A percentile compares a stretch with the other conserved stretches of the same genome.
Evolutionary conservation across 768 basidiomycete species (phyloP).

Genomic region (Russula abietina): DNA sequence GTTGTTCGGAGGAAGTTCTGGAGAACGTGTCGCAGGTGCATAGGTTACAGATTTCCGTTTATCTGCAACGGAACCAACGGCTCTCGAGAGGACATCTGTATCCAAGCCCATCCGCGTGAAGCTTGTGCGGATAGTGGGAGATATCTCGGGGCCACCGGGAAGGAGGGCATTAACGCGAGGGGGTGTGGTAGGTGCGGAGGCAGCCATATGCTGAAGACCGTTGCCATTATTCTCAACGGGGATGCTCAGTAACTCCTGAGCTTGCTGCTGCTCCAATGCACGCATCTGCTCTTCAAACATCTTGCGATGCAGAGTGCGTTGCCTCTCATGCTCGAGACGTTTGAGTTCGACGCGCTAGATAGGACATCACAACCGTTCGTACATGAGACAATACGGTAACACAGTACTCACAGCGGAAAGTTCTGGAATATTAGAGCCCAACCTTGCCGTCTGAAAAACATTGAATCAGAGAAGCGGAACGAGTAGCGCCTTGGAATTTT

Average conservation of each 20-base stretch:
- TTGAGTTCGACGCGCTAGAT: slow-evolving; percentile 81
- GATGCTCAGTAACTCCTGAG: slow-evolving; percentile 72
- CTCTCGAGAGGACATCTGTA: slow-evolving; percentile 57
- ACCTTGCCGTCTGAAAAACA: slow-evolving; percentile 60
- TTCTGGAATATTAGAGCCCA: slow-evolving; percentile 83
- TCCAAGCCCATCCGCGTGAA: slow-evolving; percentile 47
- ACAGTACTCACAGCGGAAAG: slow-evolving; percentile 65
- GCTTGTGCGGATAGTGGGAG: slow-evolving; percentile 37
- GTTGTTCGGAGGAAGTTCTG: slow-evolving; percentile 41
- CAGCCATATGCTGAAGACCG: slow-evolving; percentile 68
- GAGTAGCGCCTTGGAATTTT: slow-evolving; percentile 17
- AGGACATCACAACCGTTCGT: slow-evolving; percentile 11
- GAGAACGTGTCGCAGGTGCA: slow-evolving; percentile 69
- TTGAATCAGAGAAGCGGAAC: slow-evolving; percentile 8
- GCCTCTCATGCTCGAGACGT: slow-evolving; percentile 84
- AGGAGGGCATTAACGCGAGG: slow-evolving; percentile 72
- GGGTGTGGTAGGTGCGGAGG: slow-evolving; percentile 84
- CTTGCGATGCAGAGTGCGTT: slow-evolving; percentile 78
- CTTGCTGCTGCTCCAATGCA: slow-evolving; percentile 85
- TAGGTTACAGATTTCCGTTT: slow-evolving; percentile 87
- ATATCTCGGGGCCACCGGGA: slow-evolving; percentile 44
- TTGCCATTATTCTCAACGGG: slow-evolving; percentile 53
- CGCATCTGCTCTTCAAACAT: slow-evolving; percentile 97
- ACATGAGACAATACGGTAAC: slow-evolving; percentile 13
- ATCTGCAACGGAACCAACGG: slow-evolving; percentile 61